phyloP scores from a whole-genome alignment of 2,329 filamentous ascomycete genomes.

The Fusarium graminum region DNA sequence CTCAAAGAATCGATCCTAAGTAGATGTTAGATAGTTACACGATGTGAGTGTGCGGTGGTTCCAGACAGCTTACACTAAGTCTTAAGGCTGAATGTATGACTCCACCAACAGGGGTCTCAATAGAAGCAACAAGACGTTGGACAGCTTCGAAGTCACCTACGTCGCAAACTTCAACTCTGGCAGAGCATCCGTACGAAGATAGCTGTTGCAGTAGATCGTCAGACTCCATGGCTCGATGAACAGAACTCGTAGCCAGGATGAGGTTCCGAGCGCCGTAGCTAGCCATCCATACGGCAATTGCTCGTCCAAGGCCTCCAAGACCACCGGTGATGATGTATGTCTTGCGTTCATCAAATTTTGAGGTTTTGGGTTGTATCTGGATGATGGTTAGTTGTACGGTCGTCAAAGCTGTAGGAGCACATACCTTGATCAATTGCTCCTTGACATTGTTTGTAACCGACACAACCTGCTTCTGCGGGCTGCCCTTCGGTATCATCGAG shows the following conservation, averaged over 20 bases:
- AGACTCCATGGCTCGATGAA: conserved; percentile 31
- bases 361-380: conserved; percentile 39
- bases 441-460: conserved; percentile 15
- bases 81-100: conserved; percentile 44
- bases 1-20: conserved; percentile 41
- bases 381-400: conserved; percentile 7
- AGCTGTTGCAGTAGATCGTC: conserved; percentile 40
- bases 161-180: conserved; percentile 42
- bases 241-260: conserved; percentile 42
- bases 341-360: conserved; percentile 31
- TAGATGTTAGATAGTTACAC: conserved; percentile 14
- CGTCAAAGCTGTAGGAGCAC: background rate
- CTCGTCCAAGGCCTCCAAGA: conserved; percentile 43
- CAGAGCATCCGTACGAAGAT: conserved; percentile 42
- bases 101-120: conserved; percentile 36
- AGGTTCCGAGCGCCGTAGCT: conserved; percentile 43
- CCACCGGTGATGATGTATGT: conserved; percentile 46
- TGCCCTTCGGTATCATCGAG: conserved; percentile 12
- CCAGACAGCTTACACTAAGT: conserved; percentile 37
- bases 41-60: background rate
- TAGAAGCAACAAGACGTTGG: conserved; percentile 25
- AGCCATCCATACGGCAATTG: conserved; percentile 46
- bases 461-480: conserved; percentile 32
- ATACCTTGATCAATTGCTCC: conserved; percentile 35
- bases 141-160: conserved; percentile 41